Evolutionary conservation across 2,329 filamentous ascomycete species (phyloP).

Genomic region (Proliferodiscus dingleyae): DNA sequence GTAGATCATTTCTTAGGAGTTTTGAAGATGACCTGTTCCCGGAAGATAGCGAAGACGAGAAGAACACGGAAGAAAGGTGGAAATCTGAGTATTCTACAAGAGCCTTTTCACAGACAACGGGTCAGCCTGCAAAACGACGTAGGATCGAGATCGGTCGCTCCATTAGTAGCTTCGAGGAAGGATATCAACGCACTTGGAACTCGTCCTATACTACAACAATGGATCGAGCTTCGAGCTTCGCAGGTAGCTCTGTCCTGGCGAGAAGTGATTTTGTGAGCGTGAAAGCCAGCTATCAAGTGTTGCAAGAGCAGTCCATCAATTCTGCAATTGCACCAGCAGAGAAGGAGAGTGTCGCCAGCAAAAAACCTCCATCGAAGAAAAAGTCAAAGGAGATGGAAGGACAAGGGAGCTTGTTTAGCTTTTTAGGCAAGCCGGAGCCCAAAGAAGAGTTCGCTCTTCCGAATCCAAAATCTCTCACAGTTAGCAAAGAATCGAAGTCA

Average conservation of each 20-base stretch:
- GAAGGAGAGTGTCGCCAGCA: slow-evolving; percentile 5
- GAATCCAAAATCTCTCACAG: background rate
- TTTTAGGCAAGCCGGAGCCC: slow-evolving; percentile 24
- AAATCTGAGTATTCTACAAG: slow-evolving; percentile 25
- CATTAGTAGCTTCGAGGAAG: slow-evolving; percentile 11
- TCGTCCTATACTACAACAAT: slow-evolving; percentile 54
- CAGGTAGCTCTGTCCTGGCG: slow-evolving; percentile 40
- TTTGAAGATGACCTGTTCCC: slow-evolving; percentile 67
- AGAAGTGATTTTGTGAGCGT: slow-evolving; percentile 27
- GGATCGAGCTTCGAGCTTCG: slow-evolving; percentile 56
- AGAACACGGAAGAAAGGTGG: slow-evolving; percentile 34
- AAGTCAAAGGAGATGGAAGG: slow-evolving; percentile 14
- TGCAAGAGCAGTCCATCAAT: slow-evolving; percentile 27
- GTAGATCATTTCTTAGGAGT: slow-evolving; percentile 48
- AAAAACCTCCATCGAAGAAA: slow-evolving; percentile 3
- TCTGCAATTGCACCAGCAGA: slow-evolving; percentile 14
- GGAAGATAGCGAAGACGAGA: slow-evolving; percentile 50
- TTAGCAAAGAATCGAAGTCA: background rate
- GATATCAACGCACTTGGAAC: slow-evolving; percentile 22
- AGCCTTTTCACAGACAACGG: slow-evolving; percentile 21
- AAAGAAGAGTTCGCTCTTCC: background rate
- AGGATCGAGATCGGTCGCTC: slow-evolving; percentile 18
- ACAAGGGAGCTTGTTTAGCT: slow-evolving; percentile 25
- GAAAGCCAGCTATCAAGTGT: slow-evolving; percentile 26
- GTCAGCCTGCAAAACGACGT: slow-evolving; percentile 26